phyloP scores from a whole-genome alignment of 495 filamentous ascomycete species.

The Xylaria flabelliformis region DNA sequence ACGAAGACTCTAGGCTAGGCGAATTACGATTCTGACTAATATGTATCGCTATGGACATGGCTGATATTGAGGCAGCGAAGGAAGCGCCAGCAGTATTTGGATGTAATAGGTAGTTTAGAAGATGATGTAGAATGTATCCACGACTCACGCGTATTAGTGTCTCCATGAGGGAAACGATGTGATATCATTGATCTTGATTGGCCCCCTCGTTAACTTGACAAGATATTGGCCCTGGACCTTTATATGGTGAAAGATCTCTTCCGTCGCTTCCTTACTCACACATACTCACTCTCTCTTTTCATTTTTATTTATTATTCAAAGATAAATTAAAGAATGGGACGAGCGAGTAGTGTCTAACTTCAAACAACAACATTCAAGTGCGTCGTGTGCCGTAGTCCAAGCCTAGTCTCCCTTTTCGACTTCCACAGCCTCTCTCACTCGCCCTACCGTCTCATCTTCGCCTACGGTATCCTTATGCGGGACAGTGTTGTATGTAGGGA shows the following conservation, averaged over 20 bases:
- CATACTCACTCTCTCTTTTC: too few species aligned
- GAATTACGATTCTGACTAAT: not conserved
- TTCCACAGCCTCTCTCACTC: not conserved
- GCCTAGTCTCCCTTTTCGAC: not conserved
- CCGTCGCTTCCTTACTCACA: too few species aligned
- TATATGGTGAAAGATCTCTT: not conserved
- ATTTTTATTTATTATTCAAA: too few species aligned
- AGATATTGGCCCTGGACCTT: not conserved
- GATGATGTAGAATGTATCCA: not conserved
- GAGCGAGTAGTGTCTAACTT: not conserved
- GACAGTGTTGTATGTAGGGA: not conserved
- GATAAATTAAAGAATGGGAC: not conserved
- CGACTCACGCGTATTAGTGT: not conserved
- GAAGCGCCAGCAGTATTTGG: not conserved
- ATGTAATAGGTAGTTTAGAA: not conserved
- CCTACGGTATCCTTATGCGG: not conserved
- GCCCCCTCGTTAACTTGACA: not conserved
- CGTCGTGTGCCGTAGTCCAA: not conserved
- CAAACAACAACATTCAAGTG: not conserved
- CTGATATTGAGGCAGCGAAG: not conserved
- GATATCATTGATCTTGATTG: not conserved
- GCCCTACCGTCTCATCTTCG: constrained; percentile 6
- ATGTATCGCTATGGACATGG: not conserved
- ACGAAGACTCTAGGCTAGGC: not conserved
- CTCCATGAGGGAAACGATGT: not conserved